Base-by-base conservation (phyloP, 768 basidiomycete genomes). In the Phylloporus sp. region DNA sequence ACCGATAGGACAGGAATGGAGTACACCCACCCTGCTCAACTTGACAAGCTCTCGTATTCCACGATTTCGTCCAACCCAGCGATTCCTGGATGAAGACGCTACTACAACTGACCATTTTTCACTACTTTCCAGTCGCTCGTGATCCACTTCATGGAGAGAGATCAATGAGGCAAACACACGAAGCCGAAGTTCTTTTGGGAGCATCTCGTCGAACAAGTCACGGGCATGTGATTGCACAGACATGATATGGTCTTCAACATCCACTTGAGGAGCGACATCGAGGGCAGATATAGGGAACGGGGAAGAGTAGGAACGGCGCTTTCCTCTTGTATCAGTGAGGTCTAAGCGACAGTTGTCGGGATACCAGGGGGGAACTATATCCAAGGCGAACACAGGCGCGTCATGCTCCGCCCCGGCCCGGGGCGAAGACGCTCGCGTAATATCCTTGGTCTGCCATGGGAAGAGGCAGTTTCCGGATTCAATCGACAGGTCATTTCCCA, bases 31-130 rank as follows among this genome's bases (percentile, higher is more conserved):
- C 75, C 88, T 78, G 66, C 84, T 84, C 49, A 94, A 61, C 68
- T 80, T 88, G 60, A 94, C 77, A 38, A 95, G 72, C 66, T 94
- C 91, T 56, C 87, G 73, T 45, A 88, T 64, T 2, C 88, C 93
- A 57, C 76, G 82, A 47, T 87, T 81, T 53, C 76, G 75, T 6
- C 93, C 93, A 11, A 86, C 78, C 88, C 90, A 93, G 59, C 79
- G 80, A 48, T 77, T 76, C 60, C 76, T 81, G 2, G 77, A 76
- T 7, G 82, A 82, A 3, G 76, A 72, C 0, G 91, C 88, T 54
- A 75, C 83, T 13, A 71, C 70, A 24, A 76, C 74, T 11, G 82
- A 81, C 85, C 90, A 88, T 38, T 74, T 74, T 5, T 72, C 75
- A 32, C 76, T 75, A 2, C 59, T 58, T 18, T 80, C 57, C 13